Percentiles rank a stretch among this genome's conserved stretches.
phyloP scores from a whole-genome alignment of 306 rosid genomes.

The Vigna angularis region DNA sequence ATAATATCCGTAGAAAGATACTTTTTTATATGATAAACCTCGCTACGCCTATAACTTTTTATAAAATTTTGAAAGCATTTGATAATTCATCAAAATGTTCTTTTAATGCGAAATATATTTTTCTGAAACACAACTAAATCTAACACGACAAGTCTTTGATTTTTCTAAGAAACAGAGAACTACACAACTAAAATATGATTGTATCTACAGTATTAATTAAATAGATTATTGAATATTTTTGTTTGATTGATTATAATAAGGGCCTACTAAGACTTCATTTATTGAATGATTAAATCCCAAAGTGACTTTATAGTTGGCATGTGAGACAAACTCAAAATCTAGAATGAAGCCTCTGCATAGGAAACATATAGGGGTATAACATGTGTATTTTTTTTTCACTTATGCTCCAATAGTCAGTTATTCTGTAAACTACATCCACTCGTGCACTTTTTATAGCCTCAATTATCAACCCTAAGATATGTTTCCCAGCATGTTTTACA shows the following conservation, averaged over 20 bases:
- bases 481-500: slow-evolving; percentile 2
- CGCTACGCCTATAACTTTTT: too few species aligned
- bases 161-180: background rate
- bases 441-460: slow-evolving; percentile 19
- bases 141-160: too few species aligned
- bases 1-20: too few species aligned
- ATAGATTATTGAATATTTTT: too few species aligned
- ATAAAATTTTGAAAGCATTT: too few species aligned
- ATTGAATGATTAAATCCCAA: background rate
- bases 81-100: too few species aligned
- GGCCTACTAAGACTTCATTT: background rate
- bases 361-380: slow-evolving; percentile 24
- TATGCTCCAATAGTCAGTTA: slow-evolving; percentile 41
- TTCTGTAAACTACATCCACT: slow-evolving; percentile 37
- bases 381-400: background rate
- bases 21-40: too few species aligned
- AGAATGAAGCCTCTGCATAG: slow-evolving; percentile 15
- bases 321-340: slow-evolving; percentile 34
- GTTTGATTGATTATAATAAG: too few species aligned
- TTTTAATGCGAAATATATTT: too few species aligned
- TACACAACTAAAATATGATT: too few species aligned
- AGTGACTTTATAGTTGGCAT: slow-evolving; percentile 26
- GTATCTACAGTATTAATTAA: too few species aligned
- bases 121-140: too few species aligned
- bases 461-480: background rate